Evolutionary conservation across 2,329 filamentous ascomycete genomes (phyloP).

Genomic region (Stylonectria norvegica): DNA sequence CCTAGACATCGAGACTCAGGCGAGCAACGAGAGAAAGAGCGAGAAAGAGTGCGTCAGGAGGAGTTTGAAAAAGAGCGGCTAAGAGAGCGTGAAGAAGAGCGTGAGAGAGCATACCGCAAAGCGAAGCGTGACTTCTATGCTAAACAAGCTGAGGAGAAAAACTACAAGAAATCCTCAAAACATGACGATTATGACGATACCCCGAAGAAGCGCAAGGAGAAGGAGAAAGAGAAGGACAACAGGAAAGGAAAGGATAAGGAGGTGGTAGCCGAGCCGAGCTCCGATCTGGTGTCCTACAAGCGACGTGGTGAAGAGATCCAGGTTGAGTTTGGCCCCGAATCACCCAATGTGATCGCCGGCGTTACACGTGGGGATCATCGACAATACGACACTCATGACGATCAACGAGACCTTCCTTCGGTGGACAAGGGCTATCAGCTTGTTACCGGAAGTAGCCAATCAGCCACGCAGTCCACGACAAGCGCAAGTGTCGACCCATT

Average conservation of each 20-base stretch:
- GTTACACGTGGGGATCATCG: conserved; percentile 22
- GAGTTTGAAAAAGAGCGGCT: conserved; percentile 18
- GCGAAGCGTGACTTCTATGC: conserved; percentile 30
- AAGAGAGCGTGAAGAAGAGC: conserved; percentile 18
- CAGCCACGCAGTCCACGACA: conserved; percentile 22
- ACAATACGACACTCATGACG: conserved; percentile 23
- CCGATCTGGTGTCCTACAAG: conserved; percentile 21
- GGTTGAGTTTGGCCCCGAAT: conserved; percentile 30
- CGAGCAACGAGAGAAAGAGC: conserved; percentile 15
- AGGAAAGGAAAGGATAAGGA: conserved; percentile 25
- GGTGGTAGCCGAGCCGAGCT: conserved; percentile 21
- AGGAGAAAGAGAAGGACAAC: conserved; percentile 11
- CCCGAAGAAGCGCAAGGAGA: conserved; percentile 25
- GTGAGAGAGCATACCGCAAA: conserved; percentile 27
- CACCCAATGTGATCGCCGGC: conserved; percentile 22
- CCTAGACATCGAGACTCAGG: conserved; percentile 16
- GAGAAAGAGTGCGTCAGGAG: conserved; percentile 13
- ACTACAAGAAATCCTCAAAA: conserved; percentile 30
- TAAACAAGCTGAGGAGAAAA: conserved; percentile 26
- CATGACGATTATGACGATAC: conserved; percentile 32
- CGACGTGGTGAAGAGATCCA: conserved; percentile 27
- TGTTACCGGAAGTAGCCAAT: conserved; percentile 22
- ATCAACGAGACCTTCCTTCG: conserved; percentile 26
- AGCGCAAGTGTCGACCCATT: conserved; percentile 51
- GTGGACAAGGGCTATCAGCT: conserved; percentile 28